These are phyloP conservation scores for Lactarius sp. DNA, from an alignment of 768 basidiomycete species.

Conservation along the genomic window DNA sequence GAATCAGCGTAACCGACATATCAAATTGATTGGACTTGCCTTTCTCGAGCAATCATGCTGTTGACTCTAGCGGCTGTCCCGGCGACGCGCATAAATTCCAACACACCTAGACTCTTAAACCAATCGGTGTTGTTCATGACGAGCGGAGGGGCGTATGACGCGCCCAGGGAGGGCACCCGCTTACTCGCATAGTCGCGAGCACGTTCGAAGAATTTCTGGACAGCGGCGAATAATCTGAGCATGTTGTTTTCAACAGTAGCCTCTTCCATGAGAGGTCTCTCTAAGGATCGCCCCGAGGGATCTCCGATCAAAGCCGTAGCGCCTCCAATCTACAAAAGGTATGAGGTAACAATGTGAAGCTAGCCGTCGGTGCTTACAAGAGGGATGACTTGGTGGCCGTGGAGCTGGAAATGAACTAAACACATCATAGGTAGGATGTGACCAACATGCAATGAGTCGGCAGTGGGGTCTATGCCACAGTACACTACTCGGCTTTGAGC, in stretches of 20 bases:
- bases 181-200: slow-evolving; percentile 56
- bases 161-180: slow-evolving; percentile 2
- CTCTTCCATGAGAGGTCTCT: slow-evolving; percentile 64
- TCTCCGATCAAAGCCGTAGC: slow-evolving; percentile 97
- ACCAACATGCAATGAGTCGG: slow-evolving; percentile 84
- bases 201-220: slow-evolving; percentile 67
- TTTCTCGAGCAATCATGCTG: slow-evolving; percentile 86
- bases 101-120: slow-evolving; percentile 65
- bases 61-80: slow-evolving; percentile 81
- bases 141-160: slow-evolving; percentile 30
- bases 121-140: slow-evolving; percentile 72
- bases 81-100: slow-evolving; percentile 79
- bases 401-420: slow-evolving; percentile 79
- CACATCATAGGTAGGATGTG: slow-evolving; percentile 87
- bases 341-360: slow-evolving; percentile 5
- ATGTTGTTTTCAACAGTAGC: slow-evolving; percentile 65
- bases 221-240: slow-evolving; percentile 50
- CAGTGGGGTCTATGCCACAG: slow-evolving; percentile 90
- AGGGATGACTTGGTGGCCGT: slow-evolving; percentile 79
- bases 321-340: slow-evolving; percentile 71
- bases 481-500: slow-evolving; percentile 54
- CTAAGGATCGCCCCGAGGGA: slow-evolving; percentile 83
- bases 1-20: neutral
- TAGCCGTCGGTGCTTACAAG: slow-evolving; percentile 52
- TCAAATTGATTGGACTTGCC: slow-evolving; percentile 43